Base-by-base conservation (phyloP, 2,329 filamentous ascomycete species). In the Exophiala sp. region DNA sequence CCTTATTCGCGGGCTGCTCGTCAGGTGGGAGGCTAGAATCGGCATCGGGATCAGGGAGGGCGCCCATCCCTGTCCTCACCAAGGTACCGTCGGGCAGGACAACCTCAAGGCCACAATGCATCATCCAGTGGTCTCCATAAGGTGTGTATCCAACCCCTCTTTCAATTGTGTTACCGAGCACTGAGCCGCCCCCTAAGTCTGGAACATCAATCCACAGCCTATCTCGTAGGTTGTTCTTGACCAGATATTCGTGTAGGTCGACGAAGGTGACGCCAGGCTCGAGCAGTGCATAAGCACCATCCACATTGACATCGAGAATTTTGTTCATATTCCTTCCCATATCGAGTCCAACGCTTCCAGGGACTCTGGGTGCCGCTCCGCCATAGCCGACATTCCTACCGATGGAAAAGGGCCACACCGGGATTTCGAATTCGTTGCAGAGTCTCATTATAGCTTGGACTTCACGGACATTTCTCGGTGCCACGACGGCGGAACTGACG, bases 131-230 rank as follows among this genome's bases (percentile, higher is more conserved):
- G 35, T 76, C 72, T 62, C 69, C 69, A 68, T 66, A 74, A 68
- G 49, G 53, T 1, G 56, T 61, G 38, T 61, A 61, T 1, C 59
- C 59, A 35, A 76, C 68, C 6, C 75, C 75, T 36, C 75, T 69
- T 45, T 78, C 75, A 16, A 76, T 64, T 3, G 75, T 68, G 59
- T 81, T 80, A 1, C 78, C 78, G n/a, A 80, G 61, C 3, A 80
- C 70, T n/a, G 70, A 72, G 1, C 77, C 77, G 65, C 77, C 78
- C 32, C 77, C 77, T 2, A 80, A 68, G 32, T 74, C 76, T 0
- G 78, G 74, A n/a, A 72, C 72, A 55, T 74, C 74, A 2, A 77
- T 72, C 77, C 75, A 78, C 5, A 78, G 68, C 45, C 69, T 72
- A 45, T 74, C 57, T 9, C 61, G 57, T 40, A 68, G 55, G 40